Evolutionary conservation across 345 rosid species (phyloP).

Genomic region (Diplotaxis tenuifolia): DNA sequence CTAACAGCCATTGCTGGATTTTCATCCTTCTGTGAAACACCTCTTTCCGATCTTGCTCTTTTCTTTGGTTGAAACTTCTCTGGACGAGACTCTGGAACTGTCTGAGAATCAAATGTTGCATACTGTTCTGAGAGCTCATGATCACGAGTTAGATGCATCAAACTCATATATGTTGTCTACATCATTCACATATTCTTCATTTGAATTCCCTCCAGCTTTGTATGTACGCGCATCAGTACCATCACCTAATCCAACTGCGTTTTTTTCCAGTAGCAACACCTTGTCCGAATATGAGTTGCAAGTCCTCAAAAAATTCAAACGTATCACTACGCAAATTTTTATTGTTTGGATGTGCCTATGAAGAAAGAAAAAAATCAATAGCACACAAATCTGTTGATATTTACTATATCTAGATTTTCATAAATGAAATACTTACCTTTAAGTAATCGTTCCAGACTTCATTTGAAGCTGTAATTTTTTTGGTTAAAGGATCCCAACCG

Average conservation of each 20-base stretch:
- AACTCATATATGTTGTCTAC: background rate
- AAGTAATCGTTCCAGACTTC: background rate
- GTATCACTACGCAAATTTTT: background rate
- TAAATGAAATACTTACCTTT: background rate
- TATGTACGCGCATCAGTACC: background rate
- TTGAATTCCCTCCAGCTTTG: background rate
- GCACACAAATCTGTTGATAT: too few species aligned
- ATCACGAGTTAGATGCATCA: background rate
- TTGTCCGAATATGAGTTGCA: background rate
- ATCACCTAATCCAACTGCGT: background rate
- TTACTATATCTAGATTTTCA: too few species aligned
- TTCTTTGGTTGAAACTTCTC: background rate
- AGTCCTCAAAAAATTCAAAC: background rate
- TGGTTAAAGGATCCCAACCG: background rate
- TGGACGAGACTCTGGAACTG: background rate
- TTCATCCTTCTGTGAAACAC: background rate
- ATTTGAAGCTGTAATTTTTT: background rate
- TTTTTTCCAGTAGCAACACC: background rate
- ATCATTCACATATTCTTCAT: background rate
- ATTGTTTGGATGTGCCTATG: background rate
- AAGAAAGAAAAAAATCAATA: too few species aligned
- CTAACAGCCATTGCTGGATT: background rate
- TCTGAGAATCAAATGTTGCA: background rate
- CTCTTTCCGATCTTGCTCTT: background rate
- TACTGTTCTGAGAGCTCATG: background rate